A percentile compares a stretch with the other conserved stretches of the same genome.
Conservation (phyloP, 2,329 filamentous ascomycete species). For the Madurella mycetomatis region DNA sequence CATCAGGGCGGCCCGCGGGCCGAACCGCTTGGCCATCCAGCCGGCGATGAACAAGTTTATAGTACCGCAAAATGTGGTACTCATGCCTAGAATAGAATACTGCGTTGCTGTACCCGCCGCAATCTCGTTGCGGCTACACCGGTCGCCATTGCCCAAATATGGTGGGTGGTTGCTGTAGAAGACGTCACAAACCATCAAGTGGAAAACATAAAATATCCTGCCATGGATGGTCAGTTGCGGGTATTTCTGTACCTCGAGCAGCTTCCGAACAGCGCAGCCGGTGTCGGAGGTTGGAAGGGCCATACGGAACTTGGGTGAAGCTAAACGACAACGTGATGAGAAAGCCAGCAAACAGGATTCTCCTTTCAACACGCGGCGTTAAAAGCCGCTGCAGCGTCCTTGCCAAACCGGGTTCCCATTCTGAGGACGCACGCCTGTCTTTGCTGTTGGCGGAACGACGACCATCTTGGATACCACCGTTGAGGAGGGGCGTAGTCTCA, state of each 20-base stretch:
- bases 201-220: slow-evolving; percentile 58
- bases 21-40: slow-evolving; percentile 62
- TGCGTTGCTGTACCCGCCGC: slow-evolving; percentile 60
- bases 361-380: slow-evolving; percentile 17
- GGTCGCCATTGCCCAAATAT: slow-evolving; percentile 43
- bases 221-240: slow-evolving; percentile 33
- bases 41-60: slow-evolving; percentile 64
- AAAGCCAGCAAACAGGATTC: slow-evolving; percentile 51
- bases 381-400: not conserved
- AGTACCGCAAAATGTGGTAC: slow-evolving; percentile 65
- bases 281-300: not conserved
- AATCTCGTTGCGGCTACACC: slow-evolving; percentile 58
- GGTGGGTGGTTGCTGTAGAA: slow-evolving; percentile 59
- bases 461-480: not conserved
- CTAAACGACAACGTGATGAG: slow-evolving; percentile 51
- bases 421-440: not conserved
- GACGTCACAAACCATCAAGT: slow-evolving; percentile 66
- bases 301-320: slow-evolving; percentile 47
- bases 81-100: slow-evolving; percentile 61
- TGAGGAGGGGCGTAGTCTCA: not conserved
- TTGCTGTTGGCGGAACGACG: not conserved
- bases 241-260: not conserved
- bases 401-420: not conserved
- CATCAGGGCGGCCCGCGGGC: slow-evolving; percentile 58
- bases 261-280: not conserved